phyloP scores from a whole-genome alignment of 2,329 filamentous ascomycete genomes.

The Curvularia eragrostidis region DNA sequence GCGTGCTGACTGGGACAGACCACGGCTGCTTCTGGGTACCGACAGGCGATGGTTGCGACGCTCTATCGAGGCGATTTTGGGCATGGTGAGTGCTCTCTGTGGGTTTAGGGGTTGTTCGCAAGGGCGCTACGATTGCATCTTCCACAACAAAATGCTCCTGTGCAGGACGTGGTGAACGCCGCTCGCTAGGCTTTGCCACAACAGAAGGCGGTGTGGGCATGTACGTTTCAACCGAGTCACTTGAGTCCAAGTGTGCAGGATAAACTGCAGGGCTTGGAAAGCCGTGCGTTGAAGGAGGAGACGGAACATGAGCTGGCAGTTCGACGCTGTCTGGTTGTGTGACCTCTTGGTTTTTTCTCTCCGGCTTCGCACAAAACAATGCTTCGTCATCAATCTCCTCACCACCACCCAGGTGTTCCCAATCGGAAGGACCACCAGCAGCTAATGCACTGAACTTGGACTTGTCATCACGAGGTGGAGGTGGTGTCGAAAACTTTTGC shows the following conservation, averaged over 20 bases:
- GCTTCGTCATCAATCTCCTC: conserved; percentile 48
- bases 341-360: conserved; percentile 20
- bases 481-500: conserved; percentile 30
- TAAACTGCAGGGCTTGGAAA: conserved; percentile 44
- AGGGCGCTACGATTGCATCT: conserved; percentile 27
- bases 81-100: conserved; percentile 20
- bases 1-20: conserved; percentile 1
- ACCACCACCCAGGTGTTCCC: conserved; percentile 45
- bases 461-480: conserved; percentile 36
- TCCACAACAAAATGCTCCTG: conserved; percentile 32
- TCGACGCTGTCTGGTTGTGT: conserved; percentile 39
- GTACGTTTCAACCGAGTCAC: conserved; percentile 31
- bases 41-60: neutral
- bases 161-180: conserved; percentile 22
- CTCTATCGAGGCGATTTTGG: conserved; percentile 34
- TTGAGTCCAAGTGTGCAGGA: conserved; percentile 21
- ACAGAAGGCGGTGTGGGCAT: conserved; percentile 43
- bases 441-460: conserved; percentile 45
- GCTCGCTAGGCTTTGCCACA: conserved; percentile 25
- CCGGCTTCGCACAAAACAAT: conserved; percentile 38
- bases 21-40: neutral
- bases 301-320: conserved; percentile 34
- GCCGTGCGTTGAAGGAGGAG: conserved; percentile 34
- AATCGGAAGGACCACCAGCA: conserved; percentile 47
- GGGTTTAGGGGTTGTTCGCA: conserved; percentile 28